Conservation (phyloP, 257 asterid species). For the Solanum chmielewskii region DNA sequence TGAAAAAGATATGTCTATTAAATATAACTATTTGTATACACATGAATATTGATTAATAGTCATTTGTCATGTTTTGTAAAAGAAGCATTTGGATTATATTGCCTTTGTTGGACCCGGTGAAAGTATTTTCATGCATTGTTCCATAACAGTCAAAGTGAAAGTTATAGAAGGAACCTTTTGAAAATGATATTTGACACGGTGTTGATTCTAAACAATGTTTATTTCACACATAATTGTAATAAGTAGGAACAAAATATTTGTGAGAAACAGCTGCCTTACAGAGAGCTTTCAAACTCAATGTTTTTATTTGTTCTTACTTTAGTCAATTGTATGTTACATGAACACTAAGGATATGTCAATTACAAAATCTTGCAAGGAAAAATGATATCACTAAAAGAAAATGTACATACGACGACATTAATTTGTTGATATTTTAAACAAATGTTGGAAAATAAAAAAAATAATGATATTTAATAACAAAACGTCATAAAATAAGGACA, state of each 20-base stretch:
- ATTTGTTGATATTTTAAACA: too few species aligned
- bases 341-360: background rate
- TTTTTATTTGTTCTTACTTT: too few species aligned
- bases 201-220: background rate
- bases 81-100: background rate
- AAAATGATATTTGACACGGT: background rate
- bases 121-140: background rate
- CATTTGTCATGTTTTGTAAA: background rate
- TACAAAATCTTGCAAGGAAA: background rate
- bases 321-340: background rate
- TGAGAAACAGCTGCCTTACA: background rate
- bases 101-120: background rate
- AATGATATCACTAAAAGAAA: background rate
- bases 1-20: background rate
- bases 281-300: too few species aligned
- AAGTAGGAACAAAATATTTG: background rate
- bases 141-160: background rate
- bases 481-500: too few species aligned
- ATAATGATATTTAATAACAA: too few species aligned
- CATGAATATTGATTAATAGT: background rate
- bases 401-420: too few species aligned
- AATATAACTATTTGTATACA: background rate
- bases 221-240: background rate
- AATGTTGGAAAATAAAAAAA: too few species aligned
- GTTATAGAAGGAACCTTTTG: too few species aligned